phyloP scores from a whole-genome alignment of 2,329 filamentous ascomycete genomes.

The Penicillium sp. region DNA sequence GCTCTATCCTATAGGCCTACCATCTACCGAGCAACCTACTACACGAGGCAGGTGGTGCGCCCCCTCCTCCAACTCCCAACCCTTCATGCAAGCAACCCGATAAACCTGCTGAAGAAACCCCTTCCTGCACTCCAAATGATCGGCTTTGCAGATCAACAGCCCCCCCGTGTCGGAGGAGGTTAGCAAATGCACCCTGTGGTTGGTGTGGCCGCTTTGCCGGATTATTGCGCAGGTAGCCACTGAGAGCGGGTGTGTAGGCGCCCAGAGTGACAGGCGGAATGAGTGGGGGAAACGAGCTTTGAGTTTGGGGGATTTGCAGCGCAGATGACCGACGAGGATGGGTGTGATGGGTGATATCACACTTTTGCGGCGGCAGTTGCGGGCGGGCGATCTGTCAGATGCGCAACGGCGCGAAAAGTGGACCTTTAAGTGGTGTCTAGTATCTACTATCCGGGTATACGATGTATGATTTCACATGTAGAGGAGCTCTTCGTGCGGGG shows the following conservation, averaged over 20 bases:
- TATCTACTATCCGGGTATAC: background rate
- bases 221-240: slow-evolving; percentile 6
- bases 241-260: slow-evolving; percentile 15
- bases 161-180: background rate
- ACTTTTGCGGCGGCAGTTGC: slow-evolving; percentile 4
- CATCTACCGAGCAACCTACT: background rate
- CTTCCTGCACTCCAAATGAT: background rate
- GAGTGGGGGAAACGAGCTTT: slow-evolving; percentile 7
- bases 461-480: background rate
- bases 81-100: background rate
- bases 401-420: background rate
- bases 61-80: background rate
- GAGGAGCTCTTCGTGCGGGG: background rate
- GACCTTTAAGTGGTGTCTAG: background rate
- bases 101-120: background rate
- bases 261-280: slow-evolving; percentile 7
- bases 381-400: slow-evolving; percentile 18
- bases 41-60: background rate
- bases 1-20: background rate
- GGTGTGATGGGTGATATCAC: slow-evolving; percentile 8
- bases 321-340: slow-evolving; percentile 20
- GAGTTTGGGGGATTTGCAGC: slow-evolving; percentile 19
- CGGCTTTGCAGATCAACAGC: background rate
- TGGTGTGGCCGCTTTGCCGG: background rate
- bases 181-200: background rate